These are phyloP conservation scores for Leishmania turanica DNA, from an alignment of 208 protist species.

Conservation along the genomic window DNA sequence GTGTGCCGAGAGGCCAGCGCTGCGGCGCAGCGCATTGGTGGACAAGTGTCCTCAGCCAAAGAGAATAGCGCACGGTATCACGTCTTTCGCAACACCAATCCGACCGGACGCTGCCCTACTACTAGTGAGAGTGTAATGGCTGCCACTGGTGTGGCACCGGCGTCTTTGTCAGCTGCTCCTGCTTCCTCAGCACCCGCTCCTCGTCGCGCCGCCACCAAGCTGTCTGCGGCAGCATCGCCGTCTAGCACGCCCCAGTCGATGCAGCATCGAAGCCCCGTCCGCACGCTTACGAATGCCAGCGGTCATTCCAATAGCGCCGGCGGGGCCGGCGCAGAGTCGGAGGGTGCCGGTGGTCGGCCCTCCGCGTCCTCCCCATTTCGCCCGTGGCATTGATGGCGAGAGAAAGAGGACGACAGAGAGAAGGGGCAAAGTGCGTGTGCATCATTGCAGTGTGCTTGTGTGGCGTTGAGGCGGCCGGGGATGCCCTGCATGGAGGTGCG, in stretches of 20 bases:
- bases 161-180: background rate
- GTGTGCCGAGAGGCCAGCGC: slow-evolving; percentile 62
- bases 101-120: slow-evolving; percentile 13
- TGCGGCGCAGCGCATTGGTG: slow-evolving; percentile 50
- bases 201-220: background rate
- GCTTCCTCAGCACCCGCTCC: background rate
- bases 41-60: slow-evolving; percentile 42
- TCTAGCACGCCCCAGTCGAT: background rate
- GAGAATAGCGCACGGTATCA: slow-evolving; percentile 32
- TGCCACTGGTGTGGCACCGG: background rate
- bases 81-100: slow-evolving; percentile 48
- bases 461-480: background rate
- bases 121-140: background rate
- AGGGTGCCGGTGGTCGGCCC: slow-evolving; percentile 6
- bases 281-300: background rate
- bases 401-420: background rate
- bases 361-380: slow-evolving; percentile 24
- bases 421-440: background rate
- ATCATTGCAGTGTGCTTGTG: slow-evolving; percentile 1
- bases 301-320: background rate
- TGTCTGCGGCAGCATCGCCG: background rate
- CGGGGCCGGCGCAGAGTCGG: background rate
- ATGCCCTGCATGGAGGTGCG: background rate
- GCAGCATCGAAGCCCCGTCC: slow-evolving; percentile 23
- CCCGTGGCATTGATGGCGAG: slow-evolving; percentile 18